A percentile compares a stretch with the other conserved stretches of the same genome.
phyloP scores from a whole-genome alignment of 2,329 filamentous ascomycete genomes.

The Sclerotinia nivalis region DNA sequence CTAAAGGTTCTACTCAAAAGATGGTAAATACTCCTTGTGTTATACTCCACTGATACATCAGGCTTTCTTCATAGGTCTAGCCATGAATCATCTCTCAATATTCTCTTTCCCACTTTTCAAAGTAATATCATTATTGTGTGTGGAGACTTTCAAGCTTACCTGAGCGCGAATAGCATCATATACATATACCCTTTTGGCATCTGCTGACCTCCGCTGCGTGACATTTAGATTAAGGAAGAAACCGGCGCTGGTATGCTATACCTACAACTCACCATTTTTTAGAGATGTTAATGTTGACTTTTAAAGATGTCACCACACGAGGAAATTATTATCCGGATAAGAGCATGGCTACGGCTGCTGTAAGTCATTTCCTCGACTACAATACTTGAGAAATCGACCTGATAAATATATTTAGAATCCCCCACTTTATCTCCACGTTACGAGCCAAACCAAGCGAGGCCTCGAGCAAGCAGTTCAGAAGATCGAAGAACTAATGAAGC shows the following conservation, averaged over 20 bases:
- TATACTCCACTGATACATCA: conserved; percentile 66
- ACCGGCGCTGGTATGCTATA: conserved; percentile 97
- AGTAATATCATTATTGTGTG: conserved; percentile 44
- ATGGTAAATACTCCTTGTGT: conserved; percentile 91
- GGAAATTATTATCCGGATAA: conserved; percentile 98
- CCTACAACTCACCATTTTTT: conserved; percentile 46
- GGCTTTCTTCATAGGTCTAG: conserved; percentile 42
- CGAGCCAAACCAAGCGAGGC: conserved; percentile 88
- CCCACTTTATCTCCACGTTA: conserved; percentile 91
- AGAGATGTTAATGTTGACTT: conserved; percentile 56
- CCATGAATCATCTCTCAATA: conserved; percentile 39
- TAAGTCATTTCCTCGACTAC: conserved; percentile 51
- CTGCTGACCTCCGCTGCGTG: conserved; percentile 90
- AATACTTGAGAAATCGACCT: conserved; percentile 23
- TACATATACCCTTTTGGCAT: conserved; percentile 72
- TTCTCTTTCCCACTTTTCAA: conserved; percentile 41
- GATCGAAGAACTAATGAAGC: conserved; percentile 93
- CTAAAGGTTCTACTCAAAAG: conserved; percentile 96
- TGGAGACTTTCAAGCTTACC: conserved; percentile 70
- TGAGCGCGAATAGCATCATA: conserved; percentile 61
- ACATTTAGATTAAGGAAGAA: conserved; percentile 98
- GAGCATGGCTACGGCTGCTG: conserved; percentile 90
- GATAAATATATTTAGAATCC: conserved; percentile 65
- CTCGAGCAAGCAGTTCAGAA: conserved; percentile 83
- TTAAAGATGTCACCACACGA: conserved; percentile 96